Evolutionary conservation across 176 grass and related monocot genomes (phyloP).

Genomic region (Pontederia crassipes): DNA sequence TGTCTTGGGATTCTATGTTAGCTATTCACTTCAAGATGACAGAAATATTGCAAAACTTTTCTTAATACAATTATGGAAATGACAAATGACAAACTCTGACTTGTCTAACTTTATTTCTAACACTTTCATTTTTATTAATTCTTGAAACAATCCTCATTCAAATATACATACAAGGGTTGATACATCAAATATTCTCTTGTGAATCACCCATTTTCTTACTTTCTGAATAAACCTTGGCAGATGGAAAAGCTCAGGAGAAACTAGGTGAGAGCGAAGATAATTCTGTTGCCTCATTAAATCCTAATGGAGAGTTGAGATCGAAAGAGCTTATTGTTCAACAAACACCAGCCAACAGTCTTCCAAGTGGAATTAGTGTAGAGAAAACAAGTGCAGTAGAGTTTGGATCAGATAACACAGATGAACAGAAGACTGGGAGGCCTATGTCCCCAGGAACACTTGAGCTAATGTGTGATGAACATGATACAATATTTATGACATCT

Average conservation of each 20-base stretch:
- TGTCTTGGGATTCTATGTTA: too few relatives aligned
- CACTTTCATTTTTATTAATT: too few relatives aligned
- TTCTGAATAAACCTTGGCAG: conserved; percentile 4
- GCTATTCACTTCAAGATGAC: too few relatives aligned
- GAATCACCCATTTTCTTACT: background rate
- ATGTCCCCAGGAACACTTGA: conserved; percentile 26
- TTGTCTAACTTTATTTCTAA: too few relatives aligned
- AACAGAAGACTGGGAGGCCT: conserved; percentile 6
- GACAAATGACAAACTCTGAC: too few relatives aligned
- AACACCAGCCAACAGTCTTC: conserved; percentile 2
- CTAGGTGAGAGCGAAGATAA: conserved; percentile 8
- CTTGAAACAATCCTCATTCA: too few relatives aligned
- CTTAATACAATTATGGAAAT: too few relatives aligned
- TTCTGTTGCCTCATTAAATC: conserved; percentile 19
- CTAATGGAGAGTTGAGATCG: conserved; percentile 2
- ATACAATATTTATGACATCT: conserved; percentile 16
- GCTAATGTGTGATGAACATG: conserved; percentile 33
- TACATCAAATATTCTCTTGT: too few relatives aligned
- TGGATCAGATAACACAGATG: conserved; percentile 7
- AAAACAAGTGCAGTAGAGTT: background rate
- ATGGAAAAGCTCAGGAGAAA: conserved; percentile 6
- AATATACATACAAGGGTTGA: too few relatives aligned
- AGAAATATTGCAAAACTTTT: too few relatives aligned
- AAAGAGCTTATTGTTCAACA: conserved; percentile 7
- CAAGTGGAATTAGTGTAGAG: conserved; percentile 1